phyloP scores from a whole-genome alignment of 2,329 filamentous ascomycete species.

The Clonostachys solani region DNA sequence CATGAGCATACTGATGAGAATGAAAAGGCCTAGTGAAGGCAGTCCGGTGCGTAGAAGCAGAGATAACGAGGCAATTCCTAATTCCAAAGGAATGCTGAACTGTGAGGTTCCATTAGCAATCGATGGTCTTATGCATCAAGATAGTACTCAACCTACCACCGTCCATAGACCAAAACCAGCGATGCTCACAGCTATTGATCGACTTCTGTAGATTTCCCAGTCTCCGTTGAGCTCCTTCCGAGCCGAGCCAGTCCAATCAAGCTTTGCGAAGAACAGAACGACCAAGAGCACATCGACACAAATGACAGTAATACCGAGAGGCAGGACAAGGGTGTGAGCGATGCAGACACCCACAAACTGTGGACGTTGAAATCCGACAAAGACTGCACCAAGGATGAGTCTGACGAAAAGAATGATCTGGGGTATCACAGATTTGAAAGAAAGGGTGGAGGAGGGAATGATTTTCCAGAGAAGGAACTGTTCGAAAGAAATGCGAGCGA shows the following conservation, averaged over 20 bases:
- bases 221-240: conserved; percentile 12
- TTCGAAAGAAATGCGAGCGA: conserved; percentile 47
- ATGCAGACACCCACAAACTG: conserved; percentile 48
- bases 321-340: conserved; percentile 35
- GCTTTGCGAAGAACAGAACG: conserved; percentile 30
- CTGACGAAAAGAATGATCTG: conserved; percentile 42
- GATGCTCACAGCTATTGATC: conserved; percentile 14
- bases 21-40: conserved; percentile 41
- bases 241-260: conserved; percentile 14
- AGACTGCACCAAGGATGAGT: conserved; percentile 47
- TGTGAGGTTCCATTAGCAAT: conserved; percentile 13
- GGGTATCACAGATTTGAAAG: conserved; percentile 30
- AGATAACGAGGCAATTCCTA: conserved; percentile 37
- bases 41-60: conserved; percentile 42
- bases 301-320: conserved; percentile 39
- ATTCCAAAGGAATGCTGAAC: conserved; percentile 45
- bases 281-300: conserved; percentile 40
- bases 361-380: conserved; percentile 49
- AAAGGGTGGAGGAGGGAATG: conserved; percentile 28
- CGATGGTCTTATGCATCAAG: too few relatives aligned
- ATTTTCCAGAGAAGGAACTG: conserved; percentile 51
- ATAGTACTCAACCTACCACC: conserved; percentile 33
- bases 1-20: conserved; percentile 5
- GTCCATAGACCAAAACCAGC: conserved; percentile 48
- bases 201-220: too few relatives aligned